phyloP scores from a whole-genome alignment of 2,329 filamentous ascomycete species.

The Verticillium longisporum region DNA sequence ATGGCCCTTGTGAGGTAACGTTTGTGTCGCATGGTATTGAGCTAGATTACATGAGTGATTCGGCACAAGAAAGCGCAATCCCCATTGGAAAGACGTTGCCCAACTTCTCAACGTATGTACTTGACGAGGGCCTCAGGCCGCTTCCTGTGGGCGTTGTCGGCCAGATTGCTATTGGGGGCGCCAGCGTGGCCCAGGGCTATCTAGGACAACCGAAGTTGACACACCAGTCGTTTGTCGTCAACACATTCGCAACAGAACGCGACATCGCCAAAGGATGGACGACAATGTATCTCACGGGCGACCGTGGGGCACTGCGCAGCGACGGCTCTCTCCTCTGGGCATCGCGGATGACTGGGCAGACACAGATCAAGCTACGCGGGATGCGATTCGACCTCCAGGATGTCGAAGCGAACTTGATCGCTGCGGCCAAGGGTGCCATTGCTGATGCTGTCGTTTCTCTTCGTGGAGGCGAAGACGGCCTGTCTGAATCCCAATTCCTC shows the following conservation, averaged over 20 bases:
- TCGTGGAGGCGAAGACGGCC: no score
- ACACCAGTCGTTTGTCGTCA: background rate
- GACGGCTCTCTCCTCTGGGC: conserved; percentile 18
- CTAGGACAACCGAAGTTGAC: conserved; percentile 13
- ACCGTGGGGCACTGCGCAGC: conserved; percentile 23
- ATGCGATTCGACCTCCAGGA: conserved; percentile 40
- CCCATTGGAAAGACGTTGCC: conserved; percentile 14
- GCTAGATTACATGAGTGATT: conserved; percentile 14
- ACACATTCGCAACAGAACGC: background rate
- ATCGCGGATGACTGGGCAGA: conserved; percentile 32
- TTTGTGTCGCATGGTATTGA: conserved; percentile 2
- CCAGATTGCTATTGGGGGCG: conserved; percentile 24
- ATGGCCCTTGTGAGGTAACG: conserved; percentile 22
- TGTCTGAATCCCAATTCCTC: conserved; percentile 12
- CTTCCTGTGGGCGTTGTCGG: conserved; percentile 28
- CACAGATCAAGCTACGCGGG: conserved; percentile 37
- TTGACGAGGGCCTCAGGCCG: conserved; percentile 25
- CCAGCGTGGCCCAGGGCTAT: conserved; percentile 24
- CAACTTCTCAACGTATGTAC: conserved; percentile 32
- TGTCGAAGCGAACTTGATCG: conserved; percentile 16
- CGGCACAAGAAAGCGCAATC: conserved; percentile 2
- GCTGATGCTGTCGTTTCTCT: conserved; percentile 16
- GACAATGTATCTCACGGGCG: conserved; percentile 33
- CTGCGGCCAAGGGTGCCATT: conserved; percentile 11
- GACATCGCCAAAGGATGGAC: conserved; percentile 6